Evolutionary conservation across 2,329 filamentous ascomycete species (phyloP), one percentile per base, ranked within the genome.

Genomic region (Alternaria longipes): DNA sequence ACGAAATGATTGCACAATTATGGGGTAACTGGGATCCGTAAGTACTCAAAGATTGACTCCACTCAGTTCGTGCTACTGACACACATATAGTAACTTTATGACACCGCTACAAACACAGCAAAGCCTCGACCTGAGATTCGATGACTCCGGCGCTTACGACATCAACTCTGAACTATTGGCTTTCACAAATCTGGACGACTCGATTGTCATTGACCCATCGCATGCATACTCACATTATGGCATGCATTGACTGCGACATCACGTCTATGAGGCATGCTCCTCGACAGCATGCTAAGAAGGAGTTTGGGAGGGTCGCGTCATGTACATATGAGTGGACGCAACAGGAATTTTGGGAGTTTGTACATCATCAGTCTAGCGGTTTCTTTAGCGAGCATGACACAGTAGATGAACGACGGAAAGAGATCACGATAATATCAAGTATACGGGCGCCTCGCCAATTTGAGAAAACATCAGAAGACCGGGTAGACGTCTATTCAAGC

Each of bases 11-110:
- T 49, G 70, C 71, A 1, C 74, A 76, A 44, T 59, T 76, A 9
- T 76, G 73, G 73, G 69, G 68, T 4, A 76, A 74, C 28, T 69
- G 74, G 50, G 73, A 76, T 52, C 68, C 74, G 74, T 77, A 65
- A 72, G 67, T 66, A 4, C 14, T 46, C n/a, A 22, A 3, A 9
- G 14, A 24, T 41, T 7, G 4, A 40, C 6, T 38, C 2, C 16
- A 36, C 8, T 7, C 7, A 30, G 34, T 5, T 28, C 1, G 2
- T 24, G 4, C 55, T 8, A 55, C 59, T 64, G 2, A 64, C 18
- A 24, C 16, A 54, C n/a, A 18, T 12, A 18, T 14, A 75, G 74
- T 5, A 73, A 71, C 30, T 73, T 74, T 34, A 71, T 77, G 69
- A 77, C 69, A 4, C 73, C 75, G 3, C 60, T 78, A 5, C 76